Conservation (phyloP, 352 stramenopile species). For the Phytophthora pseudosyringae region DNA sequence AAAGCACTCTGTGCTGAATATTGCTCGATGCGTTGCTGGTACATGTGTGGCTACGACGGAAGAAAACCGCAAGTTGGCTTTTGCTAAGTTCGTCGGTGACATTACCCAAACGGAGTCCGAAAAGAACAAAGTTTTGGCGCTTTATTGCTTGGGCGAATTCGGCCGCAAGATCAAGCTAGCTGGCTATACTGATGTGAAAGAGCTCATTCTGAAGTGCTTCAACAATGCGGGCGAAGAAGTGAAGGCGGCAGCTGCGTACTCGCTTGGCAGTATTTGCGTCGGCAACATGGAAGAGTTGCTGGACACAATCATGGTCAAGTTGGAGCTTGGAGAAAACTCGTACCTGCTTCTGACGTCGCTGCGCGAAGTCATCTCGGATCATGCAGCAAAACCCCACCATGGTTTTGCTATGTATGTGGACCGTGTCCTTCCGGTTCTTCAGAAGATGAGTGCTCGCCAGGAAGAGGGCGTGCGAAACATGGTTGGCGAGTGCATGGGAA, state of each 20-base stretch:
- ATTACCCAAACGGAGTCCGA: slow-evolving; percentile 62
- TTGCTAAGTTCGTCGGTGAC: slow-evolving; percentile 74
- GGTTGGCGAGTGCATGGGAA: slow-evolving; percentile 97
- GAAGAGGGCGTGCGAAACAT: slow-evolving; percentile 98
- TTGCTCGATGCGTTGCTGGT: slow-evolving; percentile 93
- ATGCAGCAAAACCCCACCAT: slow-evolving; percentile 77
- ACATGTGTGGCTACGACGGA: slow-evolving; percentile 72
- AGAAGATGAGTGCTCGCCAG: slow-evolving; percentile 91
- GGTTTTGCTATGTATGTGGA: slow-evolving; percentile 80
- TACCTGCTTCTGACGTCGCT: slow-evolving; percentile 97
- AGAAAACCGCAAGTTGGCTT: slow-evolving; percentile 70
- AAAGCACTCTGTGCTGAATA: slow-evolving; percentile 94
- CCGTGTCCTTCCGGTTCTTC: slow-evolving; percentile 94
- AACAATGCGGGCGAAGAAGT: slow-evolving; percentile 91
- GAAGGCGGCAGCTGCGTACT: slow-evolving; percentile 96
- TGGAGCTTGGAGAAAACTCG: slow-evolving; percentile 92
- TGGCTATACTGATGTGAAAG: slow-evolving; percentile 86
- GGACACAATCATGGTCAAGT: slow-evolving; percentile 92
- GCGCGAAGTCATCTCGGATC: slow-evolving; percentile 95
- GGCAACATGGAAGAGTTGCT: slow-evolving; percentile 92
- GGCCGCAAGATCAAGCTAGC: slow-evolving; percentile 92
- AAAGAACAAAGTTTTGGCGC: slow-evolving; percentile 87
- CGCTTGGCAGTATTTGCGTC: slow-evolving; percentile 95
- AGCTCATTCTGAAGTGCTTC: slow-evolving; percentile 92
- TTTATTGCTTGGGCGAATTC: slow-evolving; percentile 96